A percentile compares a stretch with the other conserved stretches of the same genome.
Conservation (phyloP, 371 early-diverging fungal species). For the Apophysomyces sp. region DNA sequence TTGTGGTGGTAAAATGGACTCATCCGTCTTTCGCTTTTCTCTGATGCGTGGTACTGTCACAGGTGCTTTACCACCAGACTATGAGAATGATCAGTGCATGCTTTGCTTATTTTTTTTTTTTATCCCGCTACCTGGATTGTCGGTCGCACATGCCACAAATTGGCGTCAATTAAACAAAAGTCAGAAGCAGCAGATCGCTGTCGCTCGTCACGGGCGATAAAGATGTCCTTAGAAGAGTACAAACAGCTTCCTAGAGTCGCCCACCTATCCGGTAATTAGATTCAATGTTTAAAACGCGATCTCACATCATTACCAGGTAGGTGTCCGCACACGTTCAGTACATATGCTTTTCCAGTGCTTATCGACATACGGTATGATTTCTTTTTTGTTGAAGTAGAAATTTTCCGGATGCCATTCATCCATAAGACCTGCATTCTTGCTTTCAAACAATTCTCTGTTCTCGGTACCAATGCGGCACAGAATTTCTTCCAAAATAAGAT, state of each 20-base stretch:
- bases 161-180: conserved; percentile 59
- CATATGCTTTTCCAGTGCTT: conserved; percentile 70
- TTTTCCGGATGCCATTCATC: conserved; percentile 52
- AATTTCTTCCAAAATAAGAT: conserved; percentile 59
- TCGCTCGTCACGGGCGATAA: conserved; percentile 59
- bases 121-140: conserved; percentile 35
- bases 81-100: neutral
- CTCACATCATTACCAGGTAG: conserved; percentile 51
- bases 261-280: conserved; percentile 41
- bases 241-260: conserved; percentile 66
- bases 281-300: neutral
- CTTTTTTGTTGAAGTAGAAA: conserved; percentile 69
- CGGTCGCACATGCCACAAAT: conserved; percentile 67
- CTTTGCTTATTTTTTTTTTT: neutral
- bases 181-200: conserved; percentile 68
- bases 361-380: conserved; percentile 68
- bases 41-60: conserved; percentile 15
- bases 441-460: conserved; percentile 46
- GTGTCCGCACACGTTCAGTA: conserved; percentile 62
- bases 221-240: conserved; percentile 63
- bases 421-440: conserved; percentile 52
- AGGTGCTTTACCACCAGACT: conserved; percentile 16
- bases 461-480: conserved; percentile 28
- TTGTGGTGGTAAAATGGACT: neutral
- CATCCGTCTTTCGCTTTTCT: conserved; percentile 21